Evolutionary conservation across 1,284 basidiomycete genomes (phyloP), one percentile per base, ranked within the genome.

Genomic region (Coniophora puteana): DNA sequence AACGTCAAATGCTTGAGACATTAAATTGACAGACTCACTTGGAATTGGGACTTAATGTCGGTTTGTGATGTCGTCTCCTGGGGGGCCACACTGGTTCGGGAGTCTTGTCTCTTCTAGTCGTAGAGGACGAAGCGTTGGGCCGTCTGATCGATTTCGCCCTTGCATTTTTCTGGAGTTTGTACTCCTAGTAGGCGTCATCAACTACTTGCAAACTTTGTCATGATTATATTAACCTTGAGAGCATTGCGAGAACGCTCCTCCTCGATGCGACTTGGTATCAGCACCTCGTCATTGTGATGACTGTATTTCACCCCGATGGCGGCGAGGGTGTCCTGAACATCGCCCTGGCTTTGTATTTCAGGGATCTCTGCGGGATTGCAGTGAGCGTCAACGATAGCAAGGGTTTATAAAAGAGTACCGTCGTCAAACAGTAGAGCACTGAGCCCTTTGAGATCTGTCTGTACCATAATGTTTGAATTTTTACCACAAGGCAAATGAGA

Each of bases 371-470:
- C 17, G 47, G 49, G 26, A 26, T 30, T 17, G 36, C 44, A 55
- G 37, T 25, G 28, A 40, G 22, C n/a, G 12, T 40, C 24, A 16
- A 36, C 22, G 32, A 41, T n/a, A n/a, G n/a, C n/a, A 18, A 14
- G 8, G 3, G 34, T 33, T 13, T 35, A 21, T 23, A 26, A 29
- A 17, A 38, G 14, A 35, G 48, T 36, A 78, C 81, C 71, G 47
- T 89, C 84, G 44, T 84, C 81, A 49, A 89, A 80, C 3, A 89
- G 63, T 11, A 89, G 58, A 1, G 79, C 68, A 13, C 74, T 79
- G 4, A 89, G 63, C 3, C 84, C 86, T 44, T 69, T 71, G 20
- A 86, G 48, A 34, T 78, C 76, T 12, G 62, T 65, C 79, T 84
- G 45, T 20, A 26, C 26, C 26, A 25, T 16, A 25, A 37, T 33